A percentile compares a stretch with the other conserved stretches of the same genome.
phyloP scores from a whole-genome alignment of 2,329 filamentous ascomycete species.

The Diaporthe helianthi region DNA sequence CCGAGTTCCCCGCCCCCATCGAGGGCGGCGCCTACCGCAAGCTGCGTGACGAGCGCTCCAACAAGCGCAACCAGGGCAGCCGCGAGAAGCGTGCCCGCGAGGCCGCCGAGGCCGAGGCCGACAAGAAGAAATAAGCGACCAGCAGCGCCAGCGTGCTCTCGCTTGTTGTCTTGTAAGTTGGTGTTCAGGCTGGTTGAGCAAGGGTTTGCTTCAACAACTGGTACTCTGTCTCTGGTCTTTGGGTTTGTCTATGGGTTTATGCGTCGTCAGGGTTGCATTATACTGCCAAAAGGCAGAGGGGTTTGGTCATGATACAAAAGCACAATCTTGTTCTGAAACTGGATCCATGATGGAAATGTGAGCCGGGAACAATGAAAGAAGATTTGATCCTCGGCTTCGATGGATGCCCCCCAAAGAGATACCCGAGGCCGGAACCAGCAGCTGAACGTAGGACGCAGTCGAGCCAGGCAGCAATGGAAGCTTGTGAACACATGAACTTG shows the following conservation, averaged over 20 bases:
- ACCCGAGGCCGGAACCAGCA: constrained; percentile 9
- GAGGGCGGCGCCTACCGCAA: constrained; percentile 88
- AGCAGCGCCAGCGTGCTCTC: background rate
- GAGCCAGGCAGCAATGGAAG: constrained; percentile 13
- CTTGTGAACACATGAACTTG: constrained; percentile 3
- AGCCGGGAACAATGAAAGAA: constrained; percentile 21
- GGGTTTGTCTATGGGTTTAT: constrained; percentile 37
- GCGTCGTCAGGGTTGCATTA: constrained; percentile 35
- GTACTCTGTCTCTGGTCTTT: constrained; percentile 37
- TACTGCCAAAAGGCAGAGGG: constrained; percentile 30
- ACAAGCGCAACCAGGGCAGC: constrained; percentile 80
- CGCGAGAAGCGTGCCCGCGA: constrained; percentile 94
- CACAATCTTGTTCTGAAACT: background rate
- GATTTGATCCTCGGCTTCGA: constrained; percentile 27
- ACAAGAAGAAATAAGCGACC: constrained; percentile 76
- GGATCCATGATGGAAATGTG: constrained; percentile 24
- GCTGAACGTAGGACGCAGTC: constrained; percentile 18
- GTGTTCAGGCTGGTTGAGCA: constrained; percentile 24
- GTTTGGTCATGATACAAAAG: constrained; percentile 34
- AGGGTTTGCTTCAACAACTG: constrained; percentile 33
- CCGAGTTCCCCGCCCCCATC: constrained; percentile 74
- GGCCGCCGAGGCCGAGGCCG: constrained; percentile 81
- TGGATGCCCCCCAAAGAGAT: constrained; percentile 19
- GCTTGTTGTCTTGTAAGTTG: constrained; percentile 12
- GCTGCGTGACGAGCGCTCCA: constrained; percentile 83